These are phyloP conservation scores for Blastomyces silverae DNA, from an alignment of 2,329 filamentous ascomycete species.

Conservation along the genomic window DNA sequence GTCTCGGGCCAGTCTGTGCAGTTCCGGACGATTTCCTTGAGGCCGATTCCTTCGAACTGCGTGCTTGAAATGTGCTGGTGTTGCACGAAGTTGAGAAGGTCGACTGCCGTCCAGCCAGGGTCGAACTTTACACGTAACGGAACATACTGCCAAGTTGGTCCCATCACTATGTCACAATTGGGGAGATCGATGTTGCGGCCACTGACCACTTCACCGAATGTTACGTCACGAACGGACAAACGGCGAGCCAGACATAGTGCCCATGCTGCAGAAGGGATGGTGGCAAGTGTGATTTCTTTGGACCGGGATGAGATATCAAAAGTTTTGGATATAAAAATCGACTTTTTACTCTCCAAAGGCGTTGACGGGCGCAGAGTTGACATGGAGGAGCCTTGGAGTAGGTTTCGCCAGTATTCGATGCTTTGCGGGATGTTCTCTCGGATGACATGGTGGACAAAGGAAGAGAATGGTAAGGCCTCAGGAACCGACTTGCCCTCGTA, in stretches of 20 bases:
- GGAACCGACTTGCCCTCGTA: slow-evolving; percentile 32
- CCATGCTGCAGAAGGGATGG: slow-evolving; percentile 56
- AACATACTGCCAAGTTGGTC: slow-evolving; percentile 58
- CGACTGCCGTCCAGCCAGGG: slow-evolving; percentile 38
- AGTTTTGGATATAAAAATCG: slow-evolving; percentile 13
- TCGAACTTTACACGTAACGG: slow-evolving; percentile 52
- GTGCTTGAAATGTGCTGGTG: slow-evolving; percentile 47
- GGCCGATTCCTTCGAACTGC: slow-evolving; percentile 45
- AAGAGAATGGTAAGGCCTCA: slow-evolving; percentile 32
- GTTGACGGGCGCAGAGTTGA: slow-evolving; percentile 16
- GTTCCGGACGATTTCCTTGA: slow-evolving; percentile 43
- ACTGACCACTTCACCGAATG: slow-evolving; percentile 56
- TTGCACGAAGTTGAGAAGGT: slow-evolving; percentile 46
- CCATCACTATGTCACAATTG: slow-evolving; percentile 48
- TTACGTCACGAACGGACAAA: slow-evolving; percentile 45
- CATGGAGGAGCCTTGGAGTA: slow-evolving; percentile 48
- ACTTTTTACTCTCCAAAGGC: slow-evolving; percentile 11
- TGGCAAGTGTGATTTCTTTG: slow-evolving; percentile 52
- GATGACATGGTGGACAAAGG: slow-evolving; percentile 31
- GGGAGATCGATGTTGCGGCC: slow-evolving; percentile 52
- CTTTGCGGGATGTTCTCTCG: slow-evolving; percentile 32
- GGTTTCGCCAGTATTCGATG: slow-evolving; percentile 51
- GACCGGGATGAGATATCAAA: slow-evolving; percentile 46
- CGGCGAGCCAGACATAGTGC: slow-evolving; percentile 51
- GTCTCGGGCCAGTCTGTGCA: slow-evolving; percentile 43